phyloP scores from a whole-genome alignment of 257 asterid genomes.

The Gentiana macrophylla region DNA sequence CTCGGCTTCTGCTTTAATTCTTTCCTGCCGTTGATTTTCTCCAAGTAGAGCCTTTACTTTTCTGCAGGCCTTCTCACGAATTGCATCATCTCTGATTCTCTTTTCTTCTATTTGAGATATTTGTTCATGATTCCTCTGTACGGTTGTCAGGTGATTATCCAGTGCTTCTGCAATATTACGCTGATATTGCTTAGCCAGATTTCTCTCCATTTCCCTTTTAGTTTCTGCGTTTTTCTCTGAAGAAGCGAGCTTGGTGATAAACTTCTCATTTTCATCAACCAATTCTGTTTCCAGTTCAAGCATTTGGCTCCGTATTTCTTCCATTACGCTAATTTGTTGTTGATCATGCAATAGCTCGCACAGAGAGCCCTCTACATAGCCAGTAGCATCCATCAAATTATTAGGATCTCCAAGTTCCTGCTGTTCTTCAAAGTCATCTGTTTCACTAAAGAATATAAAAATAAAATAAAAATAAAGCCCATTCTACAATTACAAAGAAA shows the following conservation, averaged over 20 bases:
- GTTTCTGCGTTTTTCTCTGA: constrained; percentile 33
- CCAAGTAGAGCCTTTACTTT: constrained; percentile 56
- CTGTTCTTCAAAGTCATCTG: constrained; percentile 55
- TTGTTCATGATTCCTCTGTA: constrained; percentile 89
- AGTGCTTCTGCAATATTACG: constrained; percentile 87
- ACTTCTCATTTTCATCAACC: no score
- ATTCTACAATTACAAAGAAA: no score
- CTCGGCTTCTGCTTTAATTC: constrained; percentile 69
- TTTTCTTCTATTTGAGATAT: constrained; percentile 83
- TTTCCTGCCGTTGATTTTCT: constrained; percentile 62
- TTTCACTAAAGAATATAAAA: constrained; percentile 21
- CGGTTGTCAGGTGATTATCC: constrained; percentile 75
- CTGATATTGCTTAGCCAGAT: constrained; percentile 61
- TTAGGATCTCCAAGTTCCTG: constrained; percentile 23
- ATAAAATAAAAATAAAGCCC: no score
- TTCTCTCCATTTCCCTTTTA: constrained; percentile 54
- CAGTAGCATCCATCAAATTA: constrained; percentile 50
- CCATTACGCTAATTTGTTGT: constrained; percentile 9
- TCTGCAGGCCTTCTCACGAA: constrained; percentile 80
- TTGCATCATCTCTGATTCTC: constrained; percentile 79
- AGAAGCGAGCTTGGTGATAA: no score
- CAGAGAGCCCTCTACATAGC: constrained; percentile 49
- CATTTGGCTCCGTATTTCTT: no score
- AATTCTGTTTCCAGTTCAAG: no score
- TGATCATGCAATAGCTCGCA: no score